Evolutionary conservation across 441 rosid species (phyloP).

Genomic region (Pelargonium exstipulatum): DNA sequence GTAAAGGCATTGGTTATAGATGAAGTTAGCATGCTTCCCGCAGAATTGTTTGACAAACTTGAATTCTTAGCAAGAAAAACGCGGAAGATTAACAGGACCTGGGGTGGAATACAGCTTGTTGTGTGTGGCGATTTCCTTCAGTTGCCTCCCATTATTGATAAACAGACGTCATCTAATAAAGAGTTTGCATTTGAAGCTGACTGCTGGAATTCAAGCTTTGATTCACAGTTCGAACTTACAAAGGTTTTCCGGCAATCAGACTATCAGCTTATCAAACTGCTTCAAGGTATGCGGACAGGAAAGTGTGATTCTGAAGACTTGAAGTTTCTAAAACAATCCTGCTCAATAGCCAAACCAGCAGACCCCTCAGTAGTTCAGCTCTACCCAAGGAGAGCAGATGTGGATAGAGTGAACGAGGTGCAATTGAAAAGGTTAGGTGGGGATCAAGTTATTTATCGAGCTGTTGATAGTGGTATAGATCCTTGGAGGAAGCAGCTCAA

Average conservation of each 20-base stretch:
- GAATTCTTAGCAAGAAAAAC: slow-evolving; percentile 28
- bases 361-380: slow-evolving; percentile 26
- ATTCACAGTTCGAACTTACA: slow-evolving; percentile 28
- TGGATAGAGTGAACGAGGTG: slow-evolving; percentile 25
- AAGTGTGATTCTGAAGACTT: slow-evolving; percentile 20
- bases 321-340: slow-evolving; percentile 26
- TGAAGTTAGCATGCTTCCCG: slow-evolving; percentile 33
- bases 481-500: slow-evolving; percentile 24
- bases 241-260: slow-evolving; percentile 35
- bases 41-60: slow-evolving; percentile 26
- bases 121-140: slow-evolving; percentile 36
- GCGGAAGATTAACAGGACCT: slow-evolving; percentile 15
- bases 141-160: slow-evolving; percentile 26
- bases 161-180: not conserved
- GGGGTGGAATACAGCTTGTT: slow-evolving; percentile 39
- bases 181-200: slow-evolving; percentile 37
- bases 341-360: slow-evolving; percentile 14
- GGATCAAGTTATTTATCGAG: slow-evolving; percentile 17
- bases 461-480: slow-evolving; percentile 22
- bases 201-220: slow-evolving; percentile 38
- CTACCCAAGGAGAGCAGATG: slow-evolving; percentile 33
- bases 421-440: slow-evolving; percentile 24
- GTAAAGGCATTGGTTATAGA: slow-evolving; percentile 32
- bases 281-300: slow-evolving; percentile 34
- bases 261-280: slow-evolving; percentile 22